A percentile compares a stretch with the other conserved stretches of the same genome.
Evolutionary conservation across 1,284 basidiomycete species (phyloP).

Genomic region (Cutaneotrichosporon cyanovorans): DNA sequence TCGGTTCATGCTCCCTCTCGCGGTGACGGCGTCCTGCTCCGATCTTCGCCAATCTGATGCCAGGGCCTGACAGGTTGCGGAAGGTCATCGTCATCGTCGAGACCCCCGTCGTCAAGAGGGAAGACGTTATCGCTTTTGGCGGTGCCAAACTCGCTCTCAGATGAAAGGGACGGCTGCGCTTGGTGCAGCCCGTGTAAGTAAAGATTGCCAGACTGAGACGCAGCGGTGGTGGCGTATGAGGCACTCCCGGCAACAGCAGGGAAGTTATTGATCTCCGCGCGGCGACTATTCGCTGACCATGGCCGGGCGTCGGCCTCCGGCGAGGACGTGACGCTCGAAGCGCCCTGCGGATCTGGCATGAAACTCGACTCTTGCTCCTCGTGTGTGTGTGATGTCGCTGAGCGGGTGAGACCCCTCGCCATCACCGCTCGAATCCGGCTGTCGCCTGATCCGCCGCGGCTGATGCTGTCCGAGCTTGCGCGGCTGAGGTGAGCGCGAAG

Average conservation of each 20-base stretch:
- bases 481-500: slow-evolving; percentile 1
- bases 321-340: background rate
- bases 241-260: background rate
- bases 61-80: slow-evolving; percentile 8
- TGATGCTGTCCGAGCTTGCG: slow-evolving; percentile 7
- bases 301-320: background rate
- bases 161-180: slow-evolving; percentile 11
- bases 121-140: slow-evolving; percentile 19
- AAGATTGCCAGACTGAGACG: background rate
- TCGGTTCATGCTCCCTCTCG: slow-evolving; percentile 10
- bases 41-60: slow-evolving; percentile 1
- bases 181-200: slow-evolving; percentile 11
- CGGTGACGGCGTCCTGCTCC: slow-evolving; percentile 10
- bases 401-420: slow-evolving; percentile 8
- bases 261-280: background rate
- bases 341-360: background rate
- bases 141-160: slow-evolving; percentile 21
- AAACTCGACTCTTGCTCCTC: slow-evolving; percentile 1
- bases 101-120: slow-evolving; percentile 20
- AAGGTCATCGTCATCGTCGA: slow-evolving; percentile 2
- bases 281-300: background rate
- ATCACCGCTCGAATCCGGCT: slow-evolving; percentile 8
- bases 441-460: background rate
- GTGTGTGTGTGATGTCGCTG: slow-evolving; percentile 1
- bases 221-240: background rate